These are phyloP conservation scores for Vigna radiata DNA, from an alignment of 306 rosid genomes.

Conservation along the genomic window DNA sequence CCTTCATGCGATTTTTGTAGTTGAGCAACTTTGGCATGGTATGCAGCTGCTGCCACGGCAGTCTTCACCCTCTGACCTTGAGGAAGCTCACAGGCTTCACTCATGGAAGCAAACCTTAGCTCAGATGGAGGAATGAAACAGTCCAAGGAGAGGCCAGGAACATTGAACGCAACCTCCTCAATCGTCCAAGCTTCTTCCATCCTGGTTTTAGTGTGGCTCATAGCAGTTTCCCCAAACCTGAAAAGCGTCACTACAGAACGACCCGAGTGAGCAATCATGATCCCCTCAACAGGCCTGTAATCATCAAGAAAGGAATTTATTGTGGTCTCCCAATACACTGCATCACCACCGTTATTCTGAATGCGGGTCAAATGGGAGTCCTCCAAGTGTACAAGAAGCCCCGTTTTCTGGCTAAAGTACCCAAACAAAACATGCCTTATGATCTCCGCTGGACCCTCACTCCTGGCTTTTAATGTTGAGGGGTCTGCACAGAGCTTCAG, in stretches of 20 bases:
- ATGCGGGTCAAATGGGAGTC: slow-evolving; percentile 99
- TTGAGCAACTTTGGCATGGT: slow-evolving; percentile 73
- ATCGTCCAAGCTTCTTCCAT: slow-evolving; percentile 99
- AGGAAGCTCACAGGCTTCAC: slow-evolving; percentile 79
- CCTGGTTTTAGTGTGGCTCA: slow-evolving; percentile 97
- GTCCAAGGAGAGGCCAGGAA: slow-evolving; percentile 92
- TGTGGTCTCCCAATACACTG: slow-evolving; percentile 99
- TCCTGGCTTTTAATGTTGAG: slow-evolving; percentile 85
- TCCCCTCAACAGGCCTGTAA: slow-evolving; percentile 87
- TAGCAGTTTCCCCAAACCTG: slow-evolving; percentile 98
- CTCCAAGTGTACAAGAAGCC: slow-evolving; percentile 92
- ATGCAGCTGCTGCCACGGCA: slow-evolving; percentile 58
- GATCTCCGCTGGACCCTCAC: slow-evolving; percentile 99
- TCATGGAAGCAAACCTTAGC: slow-evolving; percentile 87
- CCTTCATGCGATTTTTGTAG: slow-evolving; percentile 66
- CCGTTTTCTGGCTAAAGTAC: slow-evolving; percentile 98
- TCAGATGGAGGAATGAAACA: slow-evolving; percentile 99
- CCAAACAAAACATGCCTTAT: slow-evolving; percentile 96
- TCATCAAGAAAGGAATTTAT: slow-evolving; percentile 95
- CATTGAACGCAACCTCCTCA: slow-evolving; percentile 97
- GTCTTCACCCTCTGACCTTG: slow-evolving; percentile 69
- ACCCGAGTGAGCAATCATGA: slow-evolving; percentile 95
- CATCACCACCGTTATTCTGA: slow-evolving; percentile 97
- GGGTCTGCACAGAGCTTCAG: slow-evolving; percentile 97
- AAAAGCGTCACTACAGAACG: slow-evolving; percentile 96